phyloP scores from a whole-genome alignment of 2,329 filamentous ascomycete species.

The Calonectria hongkongensis region DNA sequence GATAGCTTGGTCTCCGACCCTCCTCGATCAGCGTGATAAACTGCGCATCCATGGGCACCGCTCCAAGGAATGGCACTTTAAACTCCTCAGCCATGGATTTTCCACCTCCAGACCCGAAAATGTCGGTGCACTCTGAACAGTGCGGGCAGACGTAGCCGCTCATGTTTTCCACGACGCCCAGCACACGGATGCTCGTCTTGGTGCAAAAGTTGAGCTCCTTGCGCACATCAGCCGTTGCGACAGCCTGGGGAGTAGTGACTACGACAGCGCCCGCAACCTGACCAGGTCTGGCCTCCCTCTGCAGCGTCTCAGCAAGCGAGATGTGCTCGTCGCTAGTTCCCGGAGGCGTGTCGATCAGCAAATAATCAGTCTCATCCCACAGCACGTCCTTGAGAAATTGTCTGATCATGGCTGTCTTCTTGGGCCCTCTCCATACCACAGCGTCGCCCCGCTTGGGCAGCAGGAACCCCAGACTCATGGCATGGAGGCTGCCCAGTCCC shows the following conservation, averaged over 20 bases:
- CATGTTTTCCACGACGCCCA: constrained; percentile 99
- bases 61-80: constrained; percentile 87
- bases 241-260: constrained; percentile 96
- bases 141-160: constrained; percentile 89
- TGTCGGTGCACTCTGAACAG: constrained; percentile 90
- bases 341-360: constrained; percentile 96
- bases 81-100: constrained; percentile 93
- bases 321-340: constrained; percentile 99
- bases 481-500: constrained; percentile 80
- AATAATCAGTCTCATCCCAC: constrained; percentile 91
- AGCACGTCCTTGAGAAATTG: constrained; percentile 95
- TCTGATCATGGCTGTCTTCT: constrained; percentile 99
- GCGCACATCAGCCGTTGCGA: constrained; percentile 93
- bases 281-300: constrained; percentile 76
- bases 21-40: constrained; percentile 93
- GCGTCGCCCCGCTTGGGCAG: constrained; percentile 89
- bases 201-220: constrained; percentile 96
- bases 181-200: constrained; percentile 85
- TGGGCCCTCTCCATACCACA: constrained; percentile 97
- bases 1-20: constrained; percentile 78
- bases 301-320: constrained; percentile 89
- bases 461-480: constrained; percentile 96
- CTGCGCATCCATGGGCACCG: constrained; percentile 93
- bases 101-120: constrained; percentile 94
- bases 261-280: constrained; percentile 92